Evolutionary conservation across 2,329 filamentous ascomycete genomes (phyloP).

Genomic region (Fusarium pseudocircinatum): DNA sequence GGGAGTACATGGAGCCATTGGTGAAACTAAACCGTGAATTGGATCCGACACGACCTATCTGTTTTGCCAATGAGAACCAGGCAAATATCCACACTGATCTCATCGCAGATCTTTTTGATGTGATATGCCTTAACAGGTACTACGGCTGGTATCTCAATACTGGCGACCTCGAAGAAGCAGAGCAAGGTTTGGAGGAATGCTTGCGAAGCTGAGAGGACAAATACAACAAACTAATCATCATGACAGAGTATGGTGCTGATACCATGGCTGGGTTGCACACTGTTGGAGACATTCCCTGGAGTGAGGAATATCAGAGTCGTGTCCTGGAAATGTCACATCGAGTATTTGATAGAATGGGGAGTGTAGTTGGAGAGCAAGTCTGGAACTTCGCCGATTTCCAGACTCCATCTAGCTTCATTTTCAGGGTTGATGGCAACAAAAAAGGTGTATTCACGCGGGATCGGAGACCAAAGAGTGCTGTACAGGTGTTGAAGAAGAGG

Average conservation of each 20-base stretch:
- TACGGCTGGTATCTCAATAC: neutral
- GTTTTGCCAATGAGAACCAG: neutral
- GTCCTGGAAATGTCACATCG: conserved; percentile 27
- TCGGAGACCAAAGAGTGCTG: conserved; percentile 11
- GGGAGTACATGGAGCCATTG: neutral
- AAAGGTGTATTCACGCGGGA: conserved; percentile 32
- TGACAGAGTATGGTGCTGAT: neutral
- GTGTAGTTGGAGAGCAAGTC: conserved; percentile 28
- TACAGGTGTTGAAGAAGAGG: conserved; percentile 6
- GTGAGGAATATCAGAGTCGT: conserved; percentile 26
- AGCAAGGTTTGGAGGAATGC: neutral
- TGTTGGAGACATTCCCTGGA: conserved; percentile 26
- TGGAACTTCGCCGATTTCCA: conserved; percentile 37
- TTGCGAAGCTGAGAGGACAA: neutral
- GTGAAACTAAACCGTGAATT: neutral
- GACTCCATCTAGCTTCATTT: conserved; percentile 9
- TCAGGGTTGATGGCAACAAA: conserved; percentile 33
- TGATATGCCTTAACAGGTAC: neutral
- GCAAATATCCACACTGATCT: neutral
- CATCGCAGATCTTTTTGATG: neutral
- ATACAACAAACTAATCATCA: neutral
- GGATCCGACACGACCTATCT: neutral
- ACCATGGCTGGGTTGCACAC: neutral
- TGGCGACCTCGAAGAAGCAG: neutral
- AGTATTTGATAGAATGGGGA: conserved; percentile 26